Base-by-base conservation (phyloP, 495 filamentous ascomycete species). In the Jackrogersella multiformis region DNA sequence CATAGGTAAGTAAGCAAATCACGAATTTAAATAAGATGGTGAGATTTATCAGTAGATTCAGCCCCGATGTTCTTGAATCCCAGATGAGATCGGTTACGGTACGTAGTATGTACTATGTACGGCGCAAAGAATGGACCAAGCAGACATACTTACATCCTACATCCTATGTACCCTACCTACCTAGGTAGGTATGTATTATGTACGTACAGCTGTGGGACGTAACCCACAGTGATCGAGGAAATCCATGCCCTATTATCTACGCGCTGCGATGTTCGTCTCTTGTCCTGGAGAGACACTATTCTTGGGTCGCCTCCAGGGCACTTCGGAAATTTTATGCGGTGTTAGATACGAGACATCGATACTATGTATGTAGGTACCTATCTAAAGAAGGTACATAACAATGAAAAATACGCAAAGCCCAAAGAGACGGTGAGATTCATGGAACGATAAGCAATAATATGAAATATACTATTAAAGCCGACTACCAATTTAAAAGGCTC, bases 71-170 rank as follows among this genome's bases (percentile, higher is more conserved):
- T 15, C 60, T 44, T 48, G 42, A 57, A 56, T 55, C 49, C 9
- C 23, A 64, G 60, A 57, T 69, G 55, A 60, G 66, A 65, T 69
- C 61, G 41, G 60, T 60, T 28, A 39, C 20, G n/a, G n/a, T n/a
- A n/a, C n/a, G n/a, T n/a, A n/a, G n/a, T n/a, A n/a, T n/a, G n/a
- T n/a, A n/a, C n/a, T n/a, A n/a, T n/a, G n/a, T n/a, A n/a, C n/a
- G n/a, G 13, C 15, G 41, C 28, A 26, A 18, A 26, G 60, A 30
- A 26, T 63, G 57, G 46, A 18, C 38, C 58, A 13, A 34, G 20
- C 28, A 48, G 10, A 36, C n/a, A n/a, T n/a, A n/a, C n/a, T n/a
- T n/a, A n/a, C n/a, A n/a, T n/a, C n/a, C n/a, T n/a, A n/a, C n/a
- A n/a, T n/a, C n/a, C n/a, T n/a, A n/a, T n/a, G n/a, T n/a, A n/a